These are phyloP conservation scores for Dittrichia graveolens DNA, from an alignment of 129 eudicot species.

Conservation along the genomic window DNA sequence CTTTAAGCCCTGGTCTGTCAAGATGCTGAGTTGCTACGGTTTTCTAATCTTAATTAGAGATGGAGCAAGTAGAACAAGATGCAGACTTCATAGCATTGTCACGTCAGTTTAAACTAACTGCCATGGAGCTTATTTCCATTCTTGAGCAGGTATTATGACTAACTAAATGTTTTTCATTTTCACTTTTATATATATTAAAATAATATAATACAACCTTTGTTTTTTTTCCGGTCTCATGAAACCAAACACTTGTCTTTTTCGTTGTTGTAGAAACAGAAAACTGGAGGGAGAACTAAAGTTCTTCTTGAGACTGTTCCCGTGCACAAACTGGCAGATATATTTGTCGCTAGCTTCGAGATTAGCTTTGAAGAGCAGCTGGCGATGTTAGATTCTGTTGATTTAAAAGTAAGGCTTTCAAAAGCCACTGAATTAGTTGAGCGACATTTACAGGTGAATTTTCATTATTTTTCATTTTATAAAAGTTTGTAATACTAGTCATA, in stretches of 20 bases:
- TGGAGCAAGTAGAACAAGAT: conserved; percentile 97
- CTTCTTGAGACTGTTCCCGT: conserved; percentile 92
- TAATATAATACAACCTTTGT: neutral
- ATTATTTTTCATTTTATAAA: neutral
- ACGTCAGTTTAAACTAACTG: conserved; percentile 84
- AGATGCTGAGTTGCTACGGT: conserved; percentile 39
- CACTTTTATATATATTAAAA: neutral
- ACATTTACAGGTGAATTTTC: conserved; percentile 76
- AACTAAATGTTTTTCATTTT: neutral
- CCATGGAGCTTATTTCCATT: conserved; percentile 85
- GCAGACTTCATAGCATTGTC: conserved; percentile 76
- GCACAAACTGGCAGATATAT: conserved; percentile 92
- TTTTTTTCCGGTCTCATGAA: too few relatives aligned
- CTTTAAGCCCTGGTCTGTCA: conserved; percentile 26
- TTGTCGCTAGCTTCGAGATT: conserved; percentile 94
- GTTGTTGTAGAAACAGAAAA: conserved; percentile 75
- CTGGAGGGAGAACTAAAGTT: conserved; percentile 88
- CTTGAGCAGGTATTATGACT: conserved; percentile 82
- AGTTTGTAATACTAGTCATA: conserved; percentile 7
- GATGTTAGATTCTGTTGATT: conserved; percentile 91
- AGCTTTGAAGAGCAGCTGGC: conserved; percentile 94
- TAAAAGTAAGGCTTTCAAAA: conserved; percentile 84
- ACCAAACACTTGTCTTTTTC: conserved; percentile 1
- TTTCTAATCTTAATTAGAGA: conserved; percentile 57
- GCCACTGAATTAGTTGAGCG: conserved; percentile 93